Base-by-base conservation (phyloP, 768 basidiomycete genomes). In the Suillus lakei region DNA sequence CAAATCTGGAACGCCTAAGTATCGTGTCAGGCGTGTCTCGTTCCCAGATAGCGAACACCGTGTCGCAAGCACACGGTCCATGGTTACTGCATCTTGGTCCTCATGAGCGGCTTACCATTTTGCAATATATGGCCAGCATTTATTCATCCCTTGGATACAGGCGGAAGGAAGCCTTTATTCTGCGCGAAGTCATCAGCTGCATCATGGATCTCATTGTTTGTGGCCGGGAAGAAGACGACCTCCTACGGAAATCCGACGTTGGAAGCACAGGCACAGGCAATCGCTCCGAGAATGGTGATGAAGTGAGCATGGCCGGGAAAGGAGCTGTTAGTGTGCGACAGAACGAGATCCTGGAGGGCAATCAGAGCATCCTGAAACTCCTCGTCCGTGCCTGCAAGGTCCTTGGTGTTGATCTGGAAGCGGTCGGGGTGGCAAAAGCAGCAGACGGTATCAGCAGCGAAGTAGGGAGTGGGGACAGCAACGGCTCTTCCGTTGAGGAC, bases 201-300 rank as follows among this genome's bases (percentile, higher is more conserved):
- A 77, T 95, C 62, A 81, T 96, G 80, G 96, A 95, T 73, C 83
- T 95, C 62, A 79, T 97, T 64, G 91, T 96, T n/a, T 92, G 88
- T 70, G 93, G 90, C 60, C 86, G 91, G 58, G 91, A 91, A 70
- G 92, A 93, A 76, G 84, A 87, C 70, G 84, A 85, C 21, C 79
- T 83, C 53, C 79, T 81, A 28, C 80, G 81, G 64, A 80, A 78
- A 48, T 53, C 80, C 70, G 68, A 77, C 39, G 30, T 70, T 16
- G 71, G 72, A 60, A 71, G 73, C 78, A 74, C 82, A 58, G 84
- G 84, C 18, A 73, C 87, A 16, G 85, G 82, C 12, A 81, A 85
- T 28, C 84, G 85, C 46, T 83, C 85, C 18, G 70, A 71, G 65
- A 72, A 26, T 53, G 75, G 70, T 32, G 78, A 76, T 23, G 80